phyloP scores from a whole-genome alignment of 2,329 filamentous ascomycete species.

The Alternaria rosae region DNA sequence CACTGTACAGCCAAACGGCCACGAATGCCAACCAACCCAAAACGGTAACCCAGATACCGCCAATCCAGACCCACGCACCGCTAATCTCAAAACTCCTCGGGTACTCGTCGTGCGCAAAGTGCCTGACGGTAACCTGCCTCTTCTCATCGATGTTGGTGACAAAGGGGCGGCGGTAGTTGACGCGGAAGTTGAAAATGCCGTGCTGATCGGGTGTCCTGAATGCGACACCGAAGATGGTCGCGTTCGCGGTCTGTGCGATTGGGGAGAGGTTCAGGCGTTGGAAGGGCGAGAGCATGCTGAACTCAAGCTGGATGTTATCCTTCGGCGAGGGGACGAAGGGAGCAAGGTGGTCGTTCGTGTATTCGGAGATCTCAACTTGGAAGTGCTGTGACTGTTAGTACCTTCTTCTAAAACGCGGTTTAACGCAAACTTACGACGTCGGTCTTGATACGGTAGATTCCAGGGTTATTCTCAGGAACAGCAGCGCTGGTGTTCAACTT shows the following conservation, averaged over 20 bases:
- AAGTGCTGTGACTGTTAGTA: constrained; percentile 67
- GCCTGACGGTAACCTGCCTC: constrained; percentile 89
- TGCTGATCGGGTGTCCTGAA: constrained; percentile 95
- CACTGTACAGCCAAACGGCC: constrained; percentile 84
- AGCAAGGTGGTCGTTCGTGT: constrained; percentile 73
- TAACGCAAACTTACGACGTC: constrained; percentile 76
- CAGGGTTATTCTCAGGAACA: constrained; percentile 71
- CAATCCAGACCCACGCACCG: constrained; percentile 93
- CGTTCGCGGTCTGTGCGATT: constrained; percentile 65
- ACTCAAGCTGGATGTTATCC: constrained; percentile 90
- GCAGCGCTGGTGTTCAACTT: constrained; percentile 48
- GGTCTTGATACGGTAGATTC: constrained; percentile 94
- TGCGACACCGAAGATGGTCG: constrained; percentile 74
- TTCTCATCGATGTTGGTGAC: constrained; percentile 91
- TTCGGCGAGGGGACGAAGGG: constrained; percentile 74
- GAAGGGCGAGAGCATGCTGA: constrained; percentile 98
- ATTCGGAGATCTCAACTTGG: constrained; percentile 88
- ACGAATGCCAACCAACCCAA: constrained; percentile 86
- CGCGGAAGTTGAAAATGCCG: constrained; percentile 97
- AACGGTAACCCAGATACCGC: constrained; percentile 84
- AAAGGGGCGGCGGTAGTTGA: constrained; percentile 97
- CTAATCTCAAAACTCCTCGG: constrained; percentile 88
- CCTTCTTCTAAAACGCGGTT: background rate
- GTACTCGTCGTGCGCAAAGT: constrained; percentile 98
- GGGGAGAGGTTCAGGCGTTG: constrained; percentile 79